phyloP scores from a whole-genome alignment of 2,329 filamentous ascomycete genomes.

The Trichophyton mentagrophytes region DNA sequence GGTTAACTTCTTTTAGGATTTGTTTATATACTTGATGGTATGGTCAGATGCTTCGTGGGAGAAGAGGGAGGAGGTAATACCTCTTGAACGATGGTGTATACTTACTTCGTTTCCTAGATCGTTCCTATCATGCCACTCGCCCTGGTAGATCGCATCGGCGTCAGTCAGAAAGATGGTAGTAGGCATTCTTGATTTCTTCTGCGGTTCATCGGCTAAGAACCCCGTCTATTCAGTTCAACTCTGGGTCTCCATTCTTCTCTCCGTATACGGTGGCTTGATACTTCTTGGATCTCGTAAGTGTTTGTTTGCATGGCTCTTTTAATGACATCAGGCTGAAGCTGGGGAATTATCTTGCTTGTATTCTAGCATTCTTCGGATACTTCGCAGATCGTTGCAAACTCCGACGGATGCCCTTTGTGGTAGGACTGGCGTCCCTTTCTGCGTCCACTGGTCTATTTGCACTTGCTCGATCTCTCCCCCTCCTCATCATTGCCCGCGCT shows the following conservation, averaged over 20 bases:
- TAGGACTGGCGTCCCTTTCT: background rate
- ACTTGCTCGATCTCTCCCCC: background rate
- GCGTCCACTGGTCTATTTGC: background rate
- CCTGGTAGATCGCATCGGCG: background rate
- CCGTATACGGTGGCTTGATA: background rate
- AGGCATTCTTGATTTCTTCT: background rate
- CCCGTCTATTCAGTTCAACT: background rate
- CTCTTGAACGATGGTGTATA: background rate
- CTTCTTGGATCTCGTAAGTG: background rate
- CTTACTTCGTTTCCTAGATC: background rate
- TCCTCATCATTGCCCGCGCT: background rate
- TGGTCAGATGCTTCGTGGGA: too few species aligned
- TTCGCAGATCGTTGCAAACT: background rate
- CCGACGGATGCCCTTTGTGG: background rate
- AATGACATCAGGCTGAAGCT: background rate
- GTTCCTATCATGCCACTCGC: background rate
- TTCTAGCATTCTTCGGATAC: background rate
- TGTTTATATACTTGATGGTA: too few species aligned
- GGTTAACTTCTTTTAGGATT: too few species aligned
- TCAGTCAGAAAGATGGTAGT: background rate
- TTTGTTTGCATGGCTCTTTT: background rate
- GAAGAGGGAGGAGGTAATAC: too few species aligned
- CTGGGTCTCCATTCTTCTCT: background rate
- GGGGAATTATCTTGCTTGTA: background rate
- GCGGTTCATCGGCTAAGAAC: background rate